These are phyloP conservation scores for Thymus mandschuricus DNA, from an alignment of 257 asterid species.

Conservation along the genomic window DNA sequence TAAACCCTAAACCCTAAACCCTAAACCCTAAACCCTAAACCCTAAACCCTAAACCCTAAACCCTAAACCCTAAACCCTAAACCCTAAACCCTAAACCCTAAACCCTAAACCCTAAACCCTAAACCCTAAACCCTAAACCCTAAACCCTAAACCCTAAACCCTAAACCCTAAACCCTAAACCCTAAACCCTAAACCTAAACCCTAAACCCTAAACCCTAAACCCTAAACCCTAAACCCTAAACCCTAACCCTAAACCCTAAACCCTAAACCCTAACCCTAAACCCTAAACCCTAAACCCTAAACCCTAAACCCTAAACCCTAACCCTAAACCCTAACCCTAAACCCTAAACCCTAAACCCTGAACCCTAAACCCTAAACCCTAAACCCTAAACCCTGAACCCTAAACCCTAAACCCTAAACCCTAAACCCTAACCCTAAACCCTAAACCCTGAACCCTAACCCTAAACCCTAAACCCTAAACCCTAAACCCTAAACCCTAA, in stretches of 20 bases:
- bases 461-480: conserved; percentile 3
- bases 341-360: conserved; percentile 1
- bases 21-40: no score
- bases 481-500: neutral
- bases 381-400: neutral
- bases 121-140: neutral
- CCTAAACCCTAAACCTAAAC: neutral
- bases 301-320: conserved; percentile 1
- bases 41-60: neutral
- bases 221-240: conserved; percentile 1
- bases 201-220: neutral
- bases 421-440: conserved; percentile 1
- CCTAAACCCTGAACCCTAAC: conserved; percentile 11
- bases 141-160: neutral
- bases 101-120: neutral
- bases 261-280: neutral
- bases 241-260: no score
- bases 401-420: neutral
- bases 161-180: neutral
- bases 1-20: no score
- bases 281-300: neutral
- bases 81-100: neutral
- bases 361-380: neutral
- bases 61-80: no score
- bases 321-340: no score